These are phyloP conservation scores for Magnaporthiopsis poae DNA, from an alignment of 2,329 filamentous ascomycete genomes.

Conservation along the genomic window DNA sequence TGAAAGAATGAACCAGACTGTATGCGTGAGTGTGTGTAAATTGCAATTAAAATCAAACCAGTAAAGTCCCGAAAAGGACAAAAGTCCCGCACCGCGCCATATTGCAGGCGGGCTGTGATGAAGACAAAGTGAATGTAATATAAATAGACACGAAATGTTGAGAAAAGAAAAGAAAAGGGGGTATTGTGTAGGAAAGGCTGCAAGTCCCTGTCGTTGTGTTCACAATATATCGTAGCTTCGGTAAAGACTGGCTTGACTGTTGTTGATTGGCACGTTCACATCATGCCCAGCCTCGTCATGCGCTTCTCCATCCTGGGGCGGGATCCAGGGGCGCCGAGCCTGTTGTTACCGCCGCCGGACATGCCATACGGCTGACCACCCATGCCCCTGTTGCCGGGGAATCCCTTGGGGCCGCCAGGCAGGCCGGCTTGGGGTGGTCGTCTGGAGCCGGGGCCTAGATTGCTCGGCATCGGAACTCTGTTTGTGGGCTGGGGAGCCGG, in stretches of 20 bases:
- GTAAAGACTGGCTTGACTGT: no score
- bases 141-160: not conserved
- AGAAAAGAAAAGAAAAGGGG: not conserved
- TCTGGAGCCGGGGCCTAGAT: constrained; percentile 4
- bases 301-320: constrained; percentile 51
- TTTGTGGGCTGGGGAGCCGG: constrained; percentile 15
- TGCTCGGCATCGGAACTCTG: constrained; percentile 2
- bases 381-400: constrained; percentile 6
- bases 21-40: not conserved
- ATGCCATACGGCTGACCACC: constrained; percentile 20
- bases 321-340: constrained; percentile 25
- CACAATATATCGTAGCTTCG: no score
- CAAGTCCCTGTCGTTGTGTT: not conserved
- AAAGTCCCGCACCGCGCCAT: not conserved
- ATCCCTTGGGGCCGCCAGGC: constrained; percentile 10
- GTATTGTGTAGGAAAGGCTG: no score
- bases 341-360: constrained; percentile 19
- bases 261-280: constrained; percentile 20
- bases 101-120: not conserved
- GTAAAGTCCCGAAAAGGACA: not conserved
- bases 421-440: constrained; percentile 7
- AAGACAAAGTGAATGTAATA: not conserved
- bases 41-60: not conserved
- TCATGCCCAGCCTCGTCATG: constrained; percentile 51
- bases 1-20: not conserved